phyloP scores from a whole-genome alignment of 2,329 filamentous ascomycete species.

The Clathrospora elynae region DNA sequence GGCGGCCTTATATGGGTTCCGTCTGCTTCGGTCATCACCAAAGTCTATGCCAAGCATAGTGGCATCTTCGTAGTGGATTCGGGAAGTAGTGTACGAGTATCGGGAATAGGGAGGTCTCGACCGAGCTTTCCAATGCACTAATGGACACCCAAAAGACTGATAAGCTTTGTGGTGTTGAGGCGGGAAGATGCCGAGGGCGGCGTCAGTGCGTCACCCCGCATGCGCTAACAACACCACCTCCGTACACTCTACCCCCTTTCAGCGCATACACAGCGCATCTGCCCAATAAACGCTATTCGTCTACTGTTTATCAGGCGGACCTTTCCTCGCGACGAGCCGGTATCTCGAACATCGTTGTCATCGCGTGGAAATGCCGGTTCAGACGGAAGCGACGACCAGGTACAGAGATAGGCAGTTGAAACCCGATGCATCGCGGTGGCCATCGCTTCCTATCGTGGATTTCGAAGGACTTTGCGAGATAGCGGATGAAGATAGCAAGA shows the following conservation, averaged over 20 bases:
- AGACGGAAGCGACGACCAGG: neutral
- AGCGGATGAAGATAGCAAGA: too few species aligned
- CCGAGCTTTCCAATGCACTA: neutral
- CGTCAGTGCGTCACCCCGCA: slow-evolving; percentile 5
- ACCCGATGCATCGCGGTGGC: neutral
- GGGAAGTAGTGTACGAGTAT: too few species aligned
- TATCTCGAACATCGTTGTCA: slow-evolving; percentile 1
- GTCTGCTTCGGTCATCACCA: too few species aligned
- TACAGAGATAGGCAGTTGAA: neutral
- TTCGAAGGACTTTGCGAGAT: too few species aligned
- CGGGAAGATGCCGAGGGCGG: slow-evolving; percentile 8
- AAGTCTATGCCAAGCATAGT: too few species aligned
- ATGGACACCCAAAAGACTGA: slow-evolving; percentile 2
- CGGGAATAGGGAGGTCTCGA: neutral
- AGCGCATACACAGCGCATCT: too few species aligned
- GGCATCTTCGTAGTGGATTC: too few species aligned
- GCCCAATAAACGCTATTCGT: slow-evolving; percentile 4
- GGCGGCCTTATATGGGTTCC: too few species aligned
- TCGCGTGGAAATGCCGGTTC: slow-evolving; percentile 7
- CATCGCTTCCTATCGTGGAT: too few species aligned
- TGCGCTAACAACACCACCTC: slow-evolving; percentile 1
- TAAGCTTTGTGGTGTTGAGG: slow-evolving; percentile 8
- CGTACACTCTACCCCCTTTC: too few species aligned
- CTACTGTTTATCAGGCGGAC: slow-evolving; percentile 1
- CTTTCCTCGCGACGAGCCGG: neutral